Evolutionary conservation across 2,329 filamentous ascomycete genomes (phyloP), one percentile per base, ranked within the genome.

Genomic region (Talaromyces marneffei): DNA sequence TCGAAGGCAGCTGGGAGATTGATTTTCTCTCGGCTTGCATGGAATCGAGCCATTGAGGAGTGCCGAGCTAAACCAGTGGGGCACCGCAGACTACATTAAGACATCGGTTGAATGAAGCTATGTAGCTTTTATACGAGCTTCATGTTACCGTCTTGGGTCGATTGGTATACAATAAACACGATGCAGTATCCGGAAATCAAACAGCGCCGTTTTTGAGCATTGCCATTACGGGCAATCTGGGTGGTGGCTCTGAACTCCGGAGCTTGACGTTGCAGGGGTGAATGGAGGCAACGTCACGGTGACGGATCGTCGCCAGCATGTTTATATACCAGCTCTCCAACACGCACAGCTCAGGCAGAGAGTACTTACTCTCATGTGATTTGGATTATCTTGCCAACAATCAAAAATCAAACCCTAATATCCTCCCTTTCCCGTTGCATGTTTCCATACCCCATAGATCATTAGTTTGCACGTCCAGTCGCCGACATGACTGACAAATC

Each of bases 401-500:
- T 20, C 16, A 18, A 1, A n/a, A 7, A 18, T 31, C 42, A 6
- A 44, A 25, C 12, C 12, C 20, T 54, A 6, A 9, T n/a, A 8
- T 9, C 9, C 8, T 23, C 20, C 31, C 31, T 37, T 18, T 5
- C n/a, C n/a, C 20, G 12, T 9, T 23, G 9, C 20, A 4, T 48
- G 42, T 48, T 27, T 16, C 12, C 4, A 29, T 48, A 48, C 14
- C 18, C 25, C 6, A 33, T 18, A 33, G 46, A 54, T 10, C 37
- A 8, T n/a, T 10, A 44, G 12, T 8, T 42, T 23, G 9, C 14
- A 62, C n/a, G 8, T 20, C 16, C 14, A 33, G 42, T 31, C n/a
- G n/a, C 20, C 33, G 57, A n/a, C 12, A 60, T 61, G 58, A 52
- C 67, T 16, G 62, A 65, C n/a, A 65, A 70, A 52, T 71, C 71